phyloP scores from a whole-genome alignment of 805 yeast species.

The Spathaspora gorwiae region DNA sequence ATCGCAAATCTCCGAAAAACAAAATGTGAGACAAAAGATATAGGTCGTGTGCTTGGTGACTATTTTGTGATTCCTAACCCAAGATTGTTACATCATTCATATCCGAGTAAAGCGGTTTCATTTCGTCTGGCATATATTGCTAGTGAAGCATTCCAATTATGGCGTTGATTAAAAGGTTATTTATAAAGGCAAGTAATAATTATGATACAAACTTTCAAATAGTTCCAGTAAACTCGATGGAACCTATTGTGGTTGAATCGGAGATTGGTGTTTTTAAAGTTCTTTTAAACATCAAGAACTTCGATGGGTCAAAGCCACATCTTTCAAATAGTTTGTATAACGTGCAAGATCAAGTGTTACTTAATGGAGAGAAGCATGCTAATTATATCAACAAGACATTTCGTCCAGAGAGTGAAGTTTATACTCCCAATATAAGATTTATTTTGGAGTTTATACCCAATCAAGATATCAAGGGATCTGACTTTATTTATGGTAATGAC shows the following conservation, averaged over 20 bases:
- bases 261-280: conserved; percentile 36
- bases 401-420: conserved; percentile 7
- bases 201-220: conserved; percentile 21
- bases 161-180: conserved; percentile 25
- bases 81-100: too few species aligned
- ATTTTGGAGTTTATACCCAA: conserved; percentile 40
- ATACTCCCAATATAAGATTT: conserved; percentile 27
- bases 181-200: conserved; percentile 25
- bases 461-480: conserved; percentile 42
- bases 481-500: conserved; percentile 67
- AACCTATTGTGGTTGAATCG: conserved; percentile 32
- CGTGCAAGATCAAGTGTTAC: conserved; percentile 21
- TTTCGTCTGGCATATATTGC: too few species aligned
- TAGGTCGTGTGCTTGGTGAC: too few species aligned
- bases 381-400: background rate
- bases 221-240: conserved; percentile 43
- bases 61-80: too few species aligned
- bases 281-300: conserved; percentile 42
- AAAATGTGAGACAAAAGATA: too few species aligned
- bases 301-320: conserved; percentile 41
- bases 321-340: conserved; percentile 27
- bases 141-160: background rate
- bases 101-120: too few species aligned
- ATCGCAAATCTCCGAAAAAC: too few species aligned
- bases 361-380: conserved; percentile 15